A percentile compares a stretch with the other conserved stretches of the same genome.
These are phyloP conservation scores for Linnemannia elongata DNA, from an alignment of 192 early-diverging fungal genomes.

Conservation along the genomic window DNA sequence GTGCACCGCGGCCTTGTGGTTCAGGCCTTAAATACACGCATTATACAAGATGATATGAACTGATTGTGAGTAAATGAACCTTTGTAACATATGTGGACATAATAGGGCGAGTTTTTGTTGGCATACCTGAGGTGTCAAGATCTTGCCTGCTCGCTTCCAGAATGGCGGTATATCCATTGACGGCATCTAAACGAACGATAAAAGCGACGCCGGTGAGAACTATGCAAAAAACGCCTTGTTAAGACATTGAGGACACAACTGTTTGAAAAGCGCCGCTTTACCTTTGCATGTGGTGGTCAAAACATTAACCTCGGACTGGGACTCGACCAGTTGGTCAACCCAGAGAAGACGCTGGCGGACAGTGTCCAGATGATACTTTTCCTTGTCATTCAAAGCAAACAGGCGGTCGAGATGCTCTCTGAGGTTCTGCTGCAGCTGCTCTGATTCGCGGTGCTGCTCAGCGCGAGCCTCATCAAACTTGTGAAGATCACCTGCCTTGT, in stretches of 20 bases:
- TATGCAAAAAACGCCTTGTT: not conserved
- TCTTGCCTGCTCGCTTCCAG: conserved; percentile 17
- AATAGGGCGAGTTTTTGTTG: not conserved
- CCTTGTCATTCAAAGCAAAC: conserved; percentile 23
- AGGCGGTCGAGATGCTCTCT: conserved; percentile 13
- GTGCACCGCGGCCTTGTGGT: conserved; percentile 12
- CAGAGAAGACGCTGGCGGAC: conserved; percentile 31
- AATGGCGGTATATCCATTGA: conserved; percentile 18
- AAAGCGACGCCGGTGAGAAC: not conserved
- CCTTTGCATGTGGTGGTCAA: conserved; percentile 26
- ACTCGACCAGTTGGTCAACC: conserved; percentile 21
- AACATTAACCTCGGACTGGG: conserved; percentile 21
- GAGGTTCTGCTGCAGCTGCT: conserved; percentile 7
- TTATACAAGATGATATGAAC: not conserved
- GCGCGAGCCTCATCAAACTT: conserved; percentile 18
- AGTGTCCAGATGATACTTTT: conserved; percentile 28
- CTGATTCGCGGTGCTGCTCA: conserved; percentile 16
- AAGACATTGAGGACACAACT: not conserved
- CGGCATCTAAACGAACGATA: conserved; percentile 17
- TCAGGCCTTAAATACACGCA: conserved; percentile 15
- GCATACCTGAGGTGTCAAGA: conserved; percentile 38
- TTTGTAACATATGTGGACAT: not conserved
- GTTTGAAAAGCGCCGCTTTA: not conserved
- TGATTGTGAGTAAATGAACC: not conserved
- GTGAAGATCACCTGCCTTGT: conserved; percentile 25